Evolutionary conservation across 2,329 filamentous ascomycete species (phyloP).

Genomic region (Cladophialophora psammophila): DNA sequence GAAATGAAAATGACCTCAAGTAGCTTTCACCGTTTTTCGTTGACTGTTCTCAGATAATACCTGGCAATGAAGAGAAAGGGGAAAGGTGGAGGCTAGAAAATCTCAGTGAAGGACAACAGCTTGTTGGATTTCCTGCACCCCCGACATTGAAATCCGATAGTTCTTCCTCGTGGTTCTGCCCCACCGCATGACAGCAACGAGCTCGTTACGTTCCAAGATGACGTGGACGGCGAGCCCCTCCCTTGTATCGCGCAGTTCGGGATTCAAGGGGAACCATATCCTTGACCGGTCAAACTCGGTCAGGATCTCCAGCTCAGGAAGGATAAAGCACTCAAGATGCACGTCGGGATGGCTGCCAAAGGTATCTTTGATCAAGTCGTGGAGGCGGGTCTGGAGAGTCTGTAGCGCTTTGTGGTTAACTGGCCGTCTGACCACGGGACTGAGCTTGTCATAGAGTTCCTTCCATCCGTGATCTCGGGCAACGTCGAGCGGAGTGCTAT

Average conservation of each 20-base stretch:
- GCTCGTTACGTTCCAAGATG: slow-evolving; percentile 1
- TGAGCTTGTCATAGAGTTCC: neutral
- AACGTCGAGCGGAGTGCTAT: neutral
- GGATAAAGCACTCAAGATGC: slow-evolving; percentile 17
- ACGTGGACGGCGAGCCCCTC: slow-evolving; percentile 10
- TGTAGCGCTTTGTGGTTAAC: neutral
- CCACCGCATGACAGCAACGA: neutral
- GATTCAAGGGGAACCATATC: slow-evolving; percentile 15
- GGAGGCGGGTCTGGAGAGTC: neutral
- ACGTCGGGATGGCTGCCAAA: slow-evolving; percentile 3
- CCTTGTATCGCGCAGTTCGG: slow-evolving; percentile 9
- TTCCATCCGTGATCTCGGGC: slow-evolving; percentile 3
- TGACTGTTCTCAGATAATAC: no score
- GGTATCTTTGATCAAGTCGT: slow-evolving; percentile 4
- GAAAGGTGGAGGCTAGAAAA: no score
- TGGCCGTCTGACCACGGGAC: neutral
- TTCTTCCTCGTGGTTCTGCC: neutral
- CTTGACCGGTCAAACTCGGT: slow-evolving; percentile 15
- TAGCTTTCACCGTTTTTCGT: no score
- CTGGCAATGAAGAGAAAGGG: no score
- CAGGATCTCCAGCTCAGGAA: slow-evolving; percentile 15
- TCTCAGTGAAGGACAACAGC: neutral
- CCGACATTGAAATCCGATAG: neutral
- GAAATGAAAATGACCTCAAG: no score
- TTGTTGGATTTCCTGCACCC: neutral